Percentiles rank a stretch among this genome's conserved stretches.
phyloP scores from a whole-genome alignment of 2,329 filamentous ascomycete genomes.

The Ophidiomyces ophidiicola region DNA sequence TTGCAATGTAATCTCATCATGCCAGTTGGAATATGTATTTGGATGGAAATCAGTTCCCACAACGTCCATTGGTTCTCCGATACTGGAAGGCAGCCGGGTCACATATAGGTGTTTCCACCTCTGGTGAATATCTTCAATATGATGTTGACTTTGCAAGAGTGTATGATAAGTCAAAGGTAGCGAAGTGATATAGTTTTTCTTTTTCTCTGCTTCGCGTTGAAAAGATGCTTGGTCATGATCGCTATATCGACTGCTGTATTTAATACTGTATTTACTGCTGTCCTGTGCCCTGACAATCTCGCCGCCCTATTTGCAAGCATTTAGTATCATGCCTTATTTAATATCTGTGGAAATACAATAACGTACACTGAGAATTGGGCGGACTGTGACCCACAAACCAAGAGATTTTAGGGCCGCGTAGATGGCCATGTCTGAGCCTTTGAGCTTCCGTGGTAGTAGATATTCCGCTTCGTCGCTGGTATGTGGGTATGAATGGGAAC shows the following conservation, averaged over 20 bases:
- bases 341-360: not conserved
- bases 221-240: too few relatives aligned
- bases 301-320: too few relatives aligned
- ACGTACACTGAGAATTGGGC: constrained; percentile 19
- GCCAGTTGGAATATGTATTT: not conserved
- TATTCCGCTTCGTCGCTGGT: constrained; percentile 17
- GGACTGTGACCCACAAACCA: constrained; percentile 22
- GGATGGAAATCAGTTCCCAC: constrained; percentile 7
- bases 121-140: constrained; percentile 1
- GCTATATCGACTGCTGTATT: too few relatives aligned
- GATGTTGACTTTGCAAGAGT: not conserved
- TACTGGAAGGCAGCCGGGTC: not conserved
- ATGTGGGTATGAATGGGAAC: constrained; percentile 40
- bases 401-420: constrained; percentile 29
- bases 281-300: too few relatives aligned
- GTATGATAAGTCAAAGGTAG: not conserved
- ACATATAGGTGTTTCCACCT: constrained; percentile 4
- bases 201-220: not conserved
- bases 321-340: not conserved
- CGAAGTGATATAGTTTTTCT: too few relatives aligned
- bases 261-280: too few relatives aligned
- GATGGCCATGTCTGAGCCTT: constrained; percentile 37
- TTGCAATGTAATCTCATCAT: not conserved
- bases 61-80: not conserved
- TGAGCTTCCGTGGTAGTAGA: constrained; percentile 30